Percentiles rank a stretch among this genome's conserved stretches.
Conservation (phyloP, 2,329 filamentous ascomycete genomes). For the Juglanconis oblonga region DNA sequence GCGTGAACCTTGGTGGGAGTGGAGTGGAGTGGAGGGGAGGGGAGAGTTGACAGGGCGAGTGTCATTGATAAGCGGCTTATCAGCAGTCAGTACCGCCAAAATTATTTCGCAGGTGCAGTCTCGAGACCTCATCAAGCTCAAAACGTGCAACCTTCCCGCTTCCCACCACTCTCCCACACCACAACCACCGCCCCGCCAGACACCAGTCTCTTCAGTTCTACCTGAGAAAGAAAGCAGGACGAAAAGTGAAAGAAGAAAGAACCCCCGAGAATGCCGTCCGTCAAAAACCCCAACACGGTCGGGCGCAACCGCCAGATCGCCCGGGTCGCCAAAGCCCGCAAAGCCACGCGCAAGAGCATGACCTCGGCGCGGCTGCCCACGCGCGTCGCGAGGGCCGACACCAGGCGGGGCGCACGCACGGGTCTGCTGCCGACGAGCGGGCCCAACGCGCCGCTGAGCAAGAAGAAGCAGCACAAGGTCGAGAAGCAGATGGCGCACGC, state of each 20-base stretch:
- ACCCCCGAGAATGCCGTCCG: conserved; percentile 46
- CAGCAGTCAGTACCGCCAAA: neutral
- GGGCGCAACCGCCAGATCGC: conserved; percentile 52
- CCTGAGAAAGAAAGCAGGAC: neutral
- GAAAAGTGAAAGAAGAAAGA: no score
- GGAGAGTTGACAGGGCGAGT: no score
- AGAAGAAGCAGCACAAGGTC: conserved; percentile 55
- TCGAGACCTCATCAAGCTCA: neutral
- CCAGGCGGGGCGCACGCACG: conserved; percentile 46
- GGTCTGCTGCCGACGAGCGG: conserved; percentile 56
- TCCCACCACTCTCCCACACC: neutral
- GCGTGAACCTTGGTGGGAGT: neutral
- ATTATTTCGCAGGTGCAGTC: neutral
- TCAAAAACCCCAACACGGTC: conserved; percentile 56
- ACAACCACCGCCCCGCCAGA: neutral
- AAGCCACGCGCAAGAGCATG: conserved; percentile 40
- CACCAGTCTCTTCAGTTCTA: neutral
- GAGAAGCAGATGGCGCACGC: conserved; percentile 53
- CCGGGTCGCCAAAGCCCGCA: conserved; percentile 41
- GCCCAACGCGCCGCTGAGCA: conserved; percentile 47
- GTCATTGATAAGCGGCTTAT: neutral
- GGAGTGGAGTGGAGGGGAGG: neutral
- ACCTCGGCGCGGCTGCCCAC: conserved; percentile 25
- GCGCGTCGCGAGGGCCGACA: conserved; percentile 33
- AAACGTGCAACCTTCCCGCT: neutral